Evolutionary conservation across 1,284 basidiomycete genomes (phyloP).

Genomic region (Paramarasmius palmivorus): DNA sequence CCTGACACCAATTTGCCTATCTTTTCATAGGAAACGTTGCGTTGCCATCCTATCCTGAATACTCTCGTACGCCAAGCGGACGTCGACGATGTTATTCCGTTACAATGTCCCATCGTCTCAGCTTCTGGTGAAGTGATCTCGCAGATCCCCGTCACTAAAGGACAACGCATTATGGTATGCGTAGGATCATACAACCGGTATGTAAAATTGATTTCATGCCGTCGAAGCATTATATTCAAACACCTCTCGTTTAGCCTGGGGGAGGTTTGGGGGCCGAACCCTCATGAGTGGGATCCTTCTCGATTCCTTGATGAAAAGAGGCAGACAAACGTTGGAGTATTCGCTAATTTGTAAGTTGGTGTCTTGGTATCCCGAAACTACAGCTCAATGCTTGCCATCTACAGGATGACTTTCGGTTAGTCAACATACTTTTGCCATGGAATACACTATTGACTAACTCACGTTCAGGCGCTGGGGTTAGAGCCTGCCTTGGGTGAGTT

Average conservation of each 20-base stretch:
- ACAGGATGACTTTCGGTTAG: constrained; percentile 11
- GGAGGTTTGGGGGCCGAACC: constrained; percentile 13
- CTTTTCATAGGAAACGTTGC: constrained; percentile 17
- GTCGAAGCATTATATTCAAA: background rate
- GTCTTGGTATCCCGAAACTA: background rate
- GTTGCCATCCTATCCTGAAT: constrained; percentile 18
- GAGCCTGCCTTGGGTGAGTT: constrained; percentile 10
- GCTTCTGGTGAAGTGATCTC: constrained; percentile 13
- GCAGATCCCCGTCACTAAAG: constrained; percentile 18
- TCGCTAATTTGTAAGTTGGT: constrained; percentile 17
- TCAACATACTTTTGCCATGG: background rate
- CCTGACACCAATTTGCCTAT: no score
- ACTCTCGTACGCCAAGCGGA: constrained; percentile 12
- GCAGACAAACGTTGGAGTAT: constrained; percentile 14
- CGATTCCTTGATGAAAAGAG: constrained; percentile 14
- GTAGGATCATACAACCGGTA: constrained; percentile 19
- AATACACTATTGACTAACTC: background rate
- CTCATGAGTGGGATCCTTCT: constrained; percentile 18
- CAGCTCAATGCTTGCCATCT: no score
- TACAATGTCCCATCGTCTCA: constrained; percentile 14
- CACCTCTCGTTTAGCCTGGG: constrained; percentile 4
- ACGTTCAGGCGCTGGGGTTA: constrained; percentile 9
- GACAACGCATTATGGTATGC: constrained; percentile 13
- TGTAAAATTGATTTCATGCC: background rate
- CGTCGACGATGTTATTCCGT: constrained; percentile 21